Base-by-base conservation (phyloP, 345 rosid species). In the Diplotaxis tenuifolia region DNA sequence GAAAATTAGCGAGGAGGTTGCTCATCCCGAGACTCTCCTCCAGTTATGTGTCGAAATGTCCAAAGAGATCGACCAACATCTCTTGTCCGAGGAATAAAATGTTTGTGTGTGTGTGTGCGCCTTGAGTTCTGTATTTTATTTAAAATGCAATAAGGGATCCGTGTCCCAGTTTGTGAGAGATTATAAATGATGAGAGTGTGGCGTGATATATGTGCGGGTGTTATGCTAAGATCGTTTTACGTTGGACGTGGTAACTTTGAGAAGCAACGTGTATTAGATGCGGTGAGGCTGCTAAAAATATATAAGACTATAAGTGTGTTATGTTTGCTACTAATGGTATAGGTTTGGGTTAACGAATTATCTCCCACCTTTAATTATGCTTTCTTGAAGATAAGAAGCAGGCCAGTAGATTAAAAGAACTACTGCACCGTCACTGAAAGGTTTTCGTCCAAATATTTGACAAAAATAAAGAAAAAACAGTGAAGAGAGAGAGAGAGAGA, bases 11-110 rank as follows among this genome's bases (percentile, higher is more conserved):
- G 79, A 79, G 7, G 76, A 82, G 36, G 67, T 76, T 4, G 69
- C 81, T 40, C 80, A 75, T 32, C 84, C 84, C 4, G 67, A 67
- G 10, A 63, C 82, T 4, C 62, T 79, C 27, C 80, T 79, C 27
- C 73, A 72, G 38, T 72, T 79, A 18, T 20, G 40, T 31, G 65
- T 67, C 7, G 75, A 79, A 3, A 52, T 82, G 21, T 76, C 76
- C 56, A 55, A 70, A 52, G 83, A 74, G 29, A 70, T 82, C 36
- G 81, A 74, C 23, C 62, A 65, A 19, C 77, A 82, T 63, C 79
- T 79, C 9, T 42, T 68, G 36, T 4, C 54, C 29, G 68, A 60
- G 23, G 74, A 74, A 53, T 74, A 53, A 53, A 53, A 53, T 53
- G 15, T 62, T 57, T 64, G 20, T 73, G 50, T 53, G 65, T 64